phyloP scores from a whole-genome alignment of 148 eudicot genomes.

The Camellia japonica region DNA sequence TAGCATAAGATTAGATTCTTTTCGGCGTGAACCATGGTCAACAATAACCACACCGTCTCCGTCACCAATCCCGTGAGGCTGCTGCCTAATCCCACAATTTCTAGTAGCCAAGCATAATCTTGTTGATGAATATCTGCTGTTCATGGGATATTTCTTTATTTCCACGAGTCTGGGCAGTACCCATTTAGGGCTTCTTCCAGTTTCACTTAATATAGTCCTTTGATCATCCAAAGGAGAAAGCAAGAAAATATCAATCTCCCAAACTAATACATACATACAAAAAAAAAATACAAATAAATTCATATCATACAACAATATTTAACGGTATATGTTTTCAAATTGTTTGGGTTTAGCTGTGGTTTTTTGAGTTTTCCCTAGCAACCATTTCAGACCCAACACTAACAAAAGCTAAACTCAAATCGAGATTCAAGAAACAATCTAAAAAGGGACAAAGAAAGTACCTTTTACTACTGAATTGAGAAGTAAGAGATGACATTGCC shows the following conservation, averaged over 20 bases:
- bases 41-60: constrained; percentile 81
- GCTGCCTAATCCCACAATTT: constrained; percentile 31
- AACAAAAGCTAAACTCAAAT: background rate
- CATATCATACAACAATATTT: background rate
- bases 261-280: background rate
- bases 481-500: background rate
- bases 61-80: constrained; percentile 36
- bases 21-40: constrained; percentile 94
- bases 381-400: background rate
- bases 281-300: background rate
- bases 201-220: constrained; percentile 14
- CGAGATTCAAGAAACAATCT: background rate
- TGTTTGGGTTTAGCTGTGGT: background rate
- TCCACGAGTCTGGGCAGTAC: constrained; percentile 21
- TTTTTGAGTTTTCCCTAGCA: background rate
- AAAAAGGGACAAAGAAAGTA: background rate
- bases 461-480: constrained; percentile 10
- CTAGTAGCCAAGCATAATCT: constrained; percentile 26
- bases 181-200: constrained; percentile 25
- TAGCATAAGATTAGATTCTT: constrained; percentile 83
- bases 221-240: background rate
- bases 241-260: constrained; percentile 14
- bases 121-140: constrained; percentile 23
- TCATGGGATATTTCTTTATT: constrained; percentile 18
- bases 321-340: background rate